Evolutionary conservation across 768 basidiomycete species (phyloP), one percentile per base, ranked within the genome.

Genomic region (Boletellus ananiceps): DNA sequence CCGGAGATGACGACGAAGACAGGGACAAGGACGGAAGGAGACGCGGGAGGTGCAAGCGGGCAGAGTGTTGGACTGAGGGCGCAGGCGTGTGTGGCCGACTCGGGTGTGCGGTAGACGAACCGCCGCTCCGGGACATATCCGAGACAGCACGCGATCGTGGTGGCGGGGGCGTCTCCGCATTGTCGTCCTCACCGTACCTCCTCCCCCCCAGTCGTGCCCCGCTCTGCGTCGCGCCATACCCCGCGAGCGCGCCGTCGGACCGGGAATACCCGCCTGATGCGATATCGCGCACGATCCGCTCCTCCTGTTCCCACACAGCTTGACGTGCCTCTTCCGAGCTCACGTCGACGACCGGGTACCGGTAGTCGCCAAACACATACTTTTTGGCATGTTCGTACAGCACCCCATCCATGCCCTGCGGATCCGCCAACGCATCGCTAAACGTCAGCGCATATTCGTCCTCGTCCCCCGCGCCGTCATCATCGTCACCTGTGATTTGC

Each of bases 311-410:
- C 65, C 64, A 64, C 50, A 68, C 64, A 4, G 47, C 62, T 8
- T 36, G 44, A 15, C 62, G 67, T 7, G 64, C 65, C 19, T 64
- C 69, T 46, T 74, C 69, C 21, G 84, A 81, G 69, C 88, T 93
- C 41, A 90, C 86, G 59, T 95, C 93, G 52, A 93, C 83, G 47
- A 81, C 82, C 0, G 93, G 93, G 63, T 94, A 95, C 60, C 88
- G 80, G 63, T 93, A 92, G 69, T 94, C 88, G 5, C 92, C 92
- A 57, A 93, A 97, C 21, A 94, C 74, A 52, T 91, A 88, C 56
- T 79, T 75, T 64, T 81, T 80, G 64, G 89, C 85, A 34, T 92
- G 78, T 25, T 70, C 75, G 60, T 86, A 98, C 44, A 95, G 67
- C 55, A 74, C 73, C 57, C 96, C 94, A 59, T 90, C 87, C 19